phyloP scores from a whole-genome alignment of 2,329 filamentous ascomycete species.

The Aureobasidium musti region DNA sequence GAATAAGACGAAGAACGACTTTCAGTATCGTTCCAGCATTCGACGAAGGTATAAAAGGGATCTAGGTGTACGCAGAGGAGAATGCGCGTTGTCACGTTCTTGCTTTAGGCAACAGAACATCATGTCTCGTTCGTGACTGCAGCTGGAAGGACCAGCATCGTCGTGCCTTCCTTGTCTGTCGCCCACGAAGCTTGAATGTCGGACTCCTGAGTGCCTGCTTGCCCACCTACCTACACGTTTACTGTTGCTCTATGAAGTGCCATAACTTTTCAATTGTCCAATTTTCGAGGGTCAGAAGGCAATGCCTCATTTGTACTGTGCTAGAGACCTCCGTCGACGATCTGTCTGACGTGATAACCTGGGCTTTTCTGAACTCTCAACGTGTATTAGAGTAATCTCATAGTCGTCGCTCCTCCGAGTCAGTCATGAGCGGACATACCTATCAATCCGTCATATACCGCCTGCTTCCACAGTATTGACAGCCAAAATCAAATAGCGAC shows the following conservation, averaged over 20 bases:
- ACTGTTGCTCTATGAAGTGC: neutral
- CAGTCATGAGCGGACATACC: neutral
- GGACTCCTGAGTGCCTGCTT: neutral
- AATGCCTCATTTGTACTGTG: neutral
- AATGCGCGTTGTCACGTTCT: neutral
- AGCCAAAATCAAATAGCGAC: neutral
- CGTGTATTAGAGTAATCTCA: neutral
- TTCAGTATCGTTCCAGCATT: slow-evolving; percentile 1
- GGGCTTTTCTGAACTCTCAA: neutral
- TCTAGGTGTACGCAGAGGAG: slow-evolving; percentile 10
- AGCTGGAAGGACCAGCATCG: slow-evolving; percentile 1
- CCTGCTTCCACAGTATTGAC: neutral
- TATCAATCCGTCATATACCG: no score
- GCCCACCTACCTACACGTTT: slow-evolving; percentile 1
- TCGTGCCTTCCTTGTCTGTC: slow-evolving; percentile 7
- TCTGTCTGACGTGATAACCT: neutral
- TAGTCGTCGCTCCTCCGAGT: neutral
- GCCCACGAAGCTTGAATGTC: neutral
- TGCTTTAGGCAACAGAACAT: neutral
- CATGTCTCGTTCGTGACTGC: neutral
- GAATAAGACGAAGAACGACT: neutral
- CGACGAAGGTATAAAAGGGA: neutral
- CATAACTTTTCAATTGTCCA: neutral
- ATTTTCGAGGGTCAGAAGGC: neutral
- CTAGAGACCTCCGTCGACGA: neutral